Evolutionary conservation across 495 filamentous ascomycete genomes (phyloP).

Genomic region (Bombardia bombarda): DNA sequence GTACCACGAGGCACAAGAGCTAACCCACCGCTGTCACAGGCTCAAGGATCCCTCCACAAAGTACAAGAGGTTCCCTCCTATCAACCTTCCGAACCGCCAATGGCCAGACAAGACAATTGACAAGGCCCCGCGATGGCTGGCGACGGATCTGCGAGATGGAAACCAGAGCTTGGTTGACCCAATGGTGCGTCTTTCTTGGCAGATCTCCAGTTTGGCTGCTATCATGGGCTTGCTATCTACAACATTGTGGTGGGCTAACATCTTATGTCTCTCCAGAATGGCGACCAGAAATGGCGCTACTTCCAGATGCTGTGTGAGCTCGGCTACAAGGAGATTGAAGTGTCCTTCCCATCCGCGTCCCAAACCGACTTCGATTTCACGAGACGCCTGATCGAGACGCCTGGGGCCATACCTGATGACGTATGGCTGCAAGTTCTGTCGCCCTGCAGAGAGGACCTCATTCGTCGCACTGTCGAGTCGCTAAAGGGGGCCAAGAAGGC

Average conservation of each 20-base stretch:
- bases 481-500: conserved; percentile 88
- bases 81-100: conserved; percentile 78
- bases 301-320: conserved; percentile 91
- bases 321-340: conserved; percentile 97
- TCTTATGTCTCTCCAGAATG: conserved; percentile 54
- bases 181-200: conserved; percentile 79
- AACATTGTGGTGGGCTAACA: conserved; percentile 15
- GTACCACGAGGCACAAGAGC: conserved; percentile 13
- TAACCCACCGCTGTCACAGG: conserved; percentile 41
- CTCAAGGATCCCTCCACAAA: conserved; percentile 92
- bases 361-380: conserved; percentile 97
- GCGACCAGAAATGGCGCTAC: conserved; percentile 88
- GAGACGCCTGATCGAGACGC: conserved; percentile 76
- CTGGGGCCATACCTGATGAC: conserved; percentile 80
- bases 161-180: conserved; percentile 85
- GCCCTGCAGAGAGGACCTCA: conserved; percentile 89
- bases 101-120: conserved; percentile 79
- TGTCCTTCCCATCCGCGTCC: conserved; percentile 90
- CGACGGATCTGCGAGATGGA: conserved; percentile 79
- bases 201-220: too few relatives aligned
- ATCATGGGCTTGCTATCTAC: not conserved
- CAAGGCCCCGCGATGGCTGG: conserved; percentile 77
- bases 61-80: conserved; percentile 68
- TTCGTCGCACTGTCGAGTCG: conserved; percentile 82
- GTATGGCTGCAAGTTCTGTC: conserved; percentile 94